Base-by-base conservation (phyloP, 2,329 filamentous ascomycete species). In the Neoscytalidium dimidiatum region DNA sequence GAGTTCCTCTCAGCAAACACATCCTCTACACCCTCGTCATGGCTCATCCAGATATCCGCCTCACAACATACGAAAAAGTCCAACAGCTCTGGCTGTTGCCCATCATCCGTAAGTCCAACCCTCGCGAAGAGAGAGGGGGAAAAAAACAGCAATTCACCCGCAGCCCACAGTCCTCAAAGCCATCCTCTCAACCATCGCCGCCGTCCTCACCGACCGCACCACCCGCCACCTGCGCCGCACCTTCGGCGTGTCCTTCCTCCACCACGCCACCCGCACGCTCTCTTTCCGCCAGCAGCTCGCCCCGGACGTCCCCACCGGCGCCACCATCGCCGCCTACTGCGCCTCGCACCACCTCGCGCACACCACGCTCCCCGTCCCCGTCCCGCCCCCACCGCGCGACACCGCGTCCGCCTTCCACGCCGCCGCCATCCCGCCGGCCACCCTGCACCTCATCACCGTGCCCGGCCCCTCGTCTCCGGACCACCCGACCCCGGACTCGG, bases 251-350 rank as follows among this genome's bases (percentile, higher is more conserved):
- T 56, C 72, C 29, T 67, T 70, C 6, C 53, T 66, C 19, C 68
- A 61, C 14, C 53, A 69, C 19, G 71, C 72, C 17, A 73, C 68
- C 28, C 68, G 74, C 66, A 68, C 66, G 11, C 52, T 67, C 60
- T 76, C 72, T 71, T 70, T 70, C 33, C 70, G 67, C 57, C 65
- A 66, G 17, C 73, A 75, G 66, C 68, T 70, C 3, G 57, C 76
- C 48, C 49, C 64, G 51, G 68, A 71, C 33, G 67, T 71, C 21
- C 64, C 76, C 31, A 56, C 73, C 57, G 70, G 66, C 61, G 49
- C 66, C 19, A 69, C 71, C 62, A 65, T 73, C 38, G 67, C 68
- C 67, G n/a, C 13, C 26, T 44, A 19, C 38, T 58, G 53, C 53
- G 35, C 35, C 35, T 8, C 35, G 8, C 31, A 28, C 21, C 23